These are phyloP conservation scores for Amanita bisporigera DNA, from an alignment of 1,284 basidiomycete species.

Conservation along the genomic window DNA sequence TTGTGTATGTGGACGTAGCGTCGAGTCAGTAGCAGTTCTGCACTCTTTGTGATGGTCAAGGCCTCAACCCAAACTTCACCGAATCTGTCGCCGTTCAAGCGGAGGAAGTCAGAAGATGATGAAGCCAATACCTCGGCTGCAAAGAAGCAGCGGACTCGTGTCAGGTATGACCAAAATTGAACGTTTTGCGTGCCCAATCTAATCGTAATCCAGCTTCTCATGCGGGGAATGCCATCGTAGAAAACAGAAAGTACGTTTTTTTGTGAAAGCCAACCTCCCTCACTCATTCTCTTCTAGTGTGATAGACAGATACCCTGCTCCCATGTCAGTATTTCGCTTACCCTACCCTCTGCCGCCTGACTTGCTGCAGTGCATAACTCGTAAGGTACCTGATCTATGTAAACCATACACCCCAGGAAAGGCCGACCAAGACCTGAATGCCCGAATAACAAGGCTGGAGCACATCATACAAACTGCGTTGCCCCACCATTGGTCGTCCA, in stretches of 20 bases:
- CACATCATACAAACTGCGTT: slow-evolving; percentile 79
- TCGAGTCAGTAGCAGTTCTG: slow-evolving; percentile 3
- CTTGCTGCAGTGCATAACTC: slow-evolving; percentile 66
- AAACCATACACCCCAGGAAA: slow-evolving; percentile 87
- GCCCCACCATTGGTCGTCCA: slow-evolving; percentile 65
- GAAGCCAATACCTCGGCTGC: slow-evolving; percentile 48
- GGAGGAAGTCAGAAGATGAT: slow-evolving; percentile 65
- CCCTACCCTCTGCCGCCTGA: slow-evolving; percentile 10
- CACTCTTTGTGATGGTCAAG: slow-evolving; percentile 11
- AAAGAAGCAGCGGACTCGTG: slow-evolving; percentile 77
- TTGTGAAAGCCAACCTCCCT: slow-evolving; percentile 4
- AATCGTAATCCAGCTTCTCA: slow-evolving; percentile 62
- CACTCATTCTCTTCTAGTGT: slow-evolving; percentile 55
- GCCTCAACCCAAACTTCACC: slow-evolving; percentile 23
- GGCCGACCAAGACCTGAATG: slow-evolving; percentile 77
- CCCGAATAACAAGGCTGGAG: slow-evolving; percentile 73
- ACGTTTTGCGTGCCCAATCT: slow-evolving; percentile 18
- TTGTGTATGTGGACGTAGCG: slow-evolving; percentile 15
- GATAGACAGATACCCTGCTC: slow-evolving; percentile 82
- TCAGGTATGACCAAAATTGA: slow-evolving; percentile 57
- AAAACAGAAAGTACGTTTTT: slow-evolving; percentile 73
- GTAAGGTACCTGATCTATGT: slow-evolving; percentile 84
- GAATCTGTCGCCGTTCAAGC: slow-evolving; percentile 46
- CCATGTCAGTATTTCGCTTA: slow-evolving; percentile 58
- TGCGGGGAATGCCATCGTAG: slow-evolving; percentile 85